Conservation (phyloP, 768 basidiomycete genomes). For the Phanerodontia chrysosporium region DNA sequence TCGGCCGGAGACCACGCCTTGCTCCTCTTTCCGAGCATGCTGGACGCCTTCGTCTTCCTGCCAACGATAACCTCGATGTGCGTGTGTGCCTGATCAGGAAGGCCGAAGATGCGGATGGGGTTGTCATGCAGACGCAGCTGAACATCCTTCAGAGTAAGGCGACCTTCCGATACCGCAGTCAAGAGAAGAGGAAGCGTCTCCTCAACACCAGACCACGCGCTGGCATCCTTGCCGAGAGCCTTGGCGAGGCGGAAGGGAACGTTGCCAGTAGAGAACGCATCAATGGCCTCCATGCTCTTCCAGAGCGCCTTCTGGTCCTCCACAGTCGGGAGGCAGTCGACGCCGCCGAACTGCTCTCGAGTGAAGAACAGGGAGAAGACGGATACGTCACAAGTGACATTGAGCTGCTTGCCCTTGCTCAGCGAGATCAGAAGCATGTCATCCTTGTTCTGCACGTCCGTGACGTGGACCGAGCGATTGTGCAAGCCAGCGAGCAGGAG, state of each 20-base stretch:
- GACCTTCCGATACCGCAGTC: slow-evolving; percentile 76
- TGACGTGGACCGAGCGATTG: slow-evolving; percentile 83
- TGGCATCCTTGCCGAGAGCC: slow-evolving; percentile 55
- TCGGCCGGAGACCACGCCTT: slow-evolving; percentile 83
- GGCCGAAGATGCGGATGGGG: slow-evolving; percentile 85
- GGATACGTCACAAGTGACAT: slow-evolving; percentile 95
- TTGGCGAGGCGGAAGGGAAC: slow-evolving; percentile 72
- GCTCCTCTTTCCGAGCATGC: slow-evolving; percentile 43
- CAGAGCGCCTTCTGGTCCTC: slow-evolving; percentile 83
- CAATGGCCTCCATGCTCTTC: slow-evolving; percentile 79
- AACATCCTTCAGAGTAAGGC: slow-evolving; percentile 79
- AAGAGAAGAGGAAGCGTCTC: slow-evolving; percentile 87
- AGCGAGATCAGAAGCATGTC: slow-evolving; percentile 89
- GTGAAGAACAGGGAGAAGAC: slow-evolving; percentile 90
- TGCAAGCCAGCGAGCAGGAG: slow-evolving; percentile 92
- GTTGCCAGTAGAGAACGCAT: slow-evolving; percentile 87
- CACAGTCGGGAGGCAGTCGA: slow-evolving; percentile 62
- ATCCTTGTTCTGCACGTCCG: slow-evolving; percentile 80
- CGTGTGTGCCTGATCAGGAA: slow-evolving; percentile 82
- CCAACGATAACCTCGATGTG: slow-evolving; percentile 92
- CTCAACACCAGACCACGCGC: slow-evolving; percentile 75
- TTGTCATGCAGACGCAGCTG: slow-evolving; percentile 85
- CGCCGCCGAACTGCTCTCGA: slow-evolving; percentile 62
- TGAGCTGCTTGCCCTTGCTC: slow-evolving; percentile 90
- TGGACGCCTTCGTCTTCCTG: slow-evolving; percentile 42